These are phyloP conservation scores for Wickerhamomyces mucosus DNA, from an alignment of 805 yeast genomes.

Conservation along the genomic window DNA sequence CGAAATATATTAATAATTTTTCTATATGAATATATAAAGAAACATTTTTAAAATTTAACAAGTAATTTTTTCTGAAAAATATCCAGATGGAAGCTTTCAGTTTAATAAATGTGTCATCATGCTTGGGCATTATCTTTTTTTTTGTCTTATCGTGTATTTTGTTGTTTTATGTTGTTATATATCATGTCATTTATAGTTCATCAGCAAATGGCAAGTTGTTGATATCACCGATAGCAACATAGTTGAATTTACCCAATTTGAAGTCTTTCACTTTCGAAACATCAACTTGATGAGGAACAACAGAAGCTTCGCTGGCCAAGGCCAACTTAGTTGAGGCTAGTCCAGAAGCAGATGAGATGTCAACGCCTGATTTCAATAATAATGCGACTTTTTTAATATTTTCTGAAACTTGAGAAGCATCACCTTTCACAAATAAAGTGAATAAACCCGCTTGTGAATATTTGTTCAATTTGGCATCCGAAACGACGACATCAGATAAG, in stretches of 20 bases:
- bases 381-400: constrained; percentile 54
- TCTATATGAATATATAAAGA: too few species aligned
- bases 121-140: too few species aligned
- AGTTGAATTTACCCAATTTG: constrained; percentile 59
- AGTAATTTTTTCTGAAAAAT: too few species aligned
- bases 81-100: too few species aligned
- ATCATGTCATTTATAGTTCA: constrained; percentile 52
- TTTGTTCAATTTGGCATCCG: constrained; percentile 44
- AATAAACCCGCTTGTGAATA: constrained; percentile 80
- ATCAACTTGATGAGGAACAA: constrained; percentile 26
- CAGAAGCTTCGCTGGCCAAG: constrained; percentile 29
- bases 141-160: too few species aligned
- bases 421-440: constrained; percentile 55
- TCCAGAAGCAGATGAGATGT: constrained; percentile 50
- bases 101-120: too few species aligned
- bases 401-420: constrained; percentile 47
- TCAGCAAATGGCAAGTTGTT: constrained; percentile 80
- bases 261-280: constrained; percentile 30
- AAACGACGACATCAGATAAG: constrained; percentile 43
- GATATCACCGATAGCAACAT: constrained; percentile 85
- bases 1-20: too few species aligned
- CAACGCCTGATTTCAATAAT: constrained; percentile 40
- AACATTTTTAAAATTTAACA: too few species aligned
- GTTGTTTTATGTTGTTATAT: too few species aligned
- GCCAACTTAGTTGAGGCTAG: constrained; percentile 37